Percentiles rank a stretch among this genome's conserved stretches.
These are phyloP conservation scores for Trifolium fragiferum DNA, from an alignment of 306 rosid genomes.

Conservation along the genomic window DNA sequence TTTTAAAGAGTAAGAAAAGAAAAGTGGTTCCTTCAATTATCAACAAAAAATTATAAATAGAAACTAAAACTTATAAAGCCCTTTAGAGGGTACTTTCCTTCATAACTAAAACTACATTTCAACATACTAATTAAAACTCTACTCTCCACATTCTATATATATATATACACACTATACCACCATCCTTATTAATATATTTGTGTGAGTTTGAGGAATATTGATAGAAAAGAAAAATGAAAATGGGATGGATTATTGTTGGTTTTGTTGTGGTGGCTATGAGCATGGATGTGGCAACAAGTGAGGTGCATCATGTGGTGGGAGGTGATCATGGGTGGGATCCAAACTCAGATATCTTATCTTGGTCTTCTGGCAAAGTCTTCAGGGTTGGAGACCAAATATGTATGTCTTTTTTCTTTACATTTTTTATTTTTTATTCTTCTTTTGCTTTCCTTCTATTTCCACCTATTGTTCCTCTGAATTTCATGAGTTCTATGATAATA, in stretches of 20 bases:
- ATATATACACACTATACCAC: neutral
- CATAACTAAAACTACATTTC: too few relatives aligned
- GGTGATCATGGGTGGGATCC: conserved; percentile 92
- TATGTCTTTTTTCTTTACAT: conserved; percentile 42
- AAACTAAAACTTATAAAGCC: neutral
- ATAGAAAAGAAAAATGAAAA: neutral
- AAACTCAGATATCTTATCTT: conserved; percentile 55
- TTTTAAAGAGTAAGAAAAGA: neutral
- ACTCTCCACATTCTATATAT: neutral
- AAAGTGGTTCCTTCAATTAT: neutral
- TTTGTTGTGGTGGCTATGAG: conserved; percentile 15
- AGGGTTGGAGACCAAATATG: conserved; percentile 83
- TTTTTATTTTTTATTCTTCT: neutral
- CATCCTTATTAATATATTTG: neutral
- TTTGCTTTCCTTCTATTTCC: neutral
- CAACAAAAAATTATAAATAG: neutral
- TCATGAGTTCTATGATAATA: neutral
- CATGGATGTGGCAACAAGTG: conserved; percentile 45
- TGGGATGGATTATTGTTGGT: conserved; percentile 35
- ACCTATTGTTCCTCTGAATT: neutral
- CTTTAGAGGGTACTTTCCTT: neutral
- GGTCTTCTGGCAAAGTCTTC: conserved; percentile 66
- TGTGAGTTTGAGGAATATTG: conserved; percentile 2
- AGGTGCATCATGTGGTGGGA: conserved; percentile 78
- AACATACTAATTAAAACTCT: neutral